phyloP scores from a whole-genome alignment of 1,284 basidiomycete genomes.

The Nidula niveotomentosa region DNA sequence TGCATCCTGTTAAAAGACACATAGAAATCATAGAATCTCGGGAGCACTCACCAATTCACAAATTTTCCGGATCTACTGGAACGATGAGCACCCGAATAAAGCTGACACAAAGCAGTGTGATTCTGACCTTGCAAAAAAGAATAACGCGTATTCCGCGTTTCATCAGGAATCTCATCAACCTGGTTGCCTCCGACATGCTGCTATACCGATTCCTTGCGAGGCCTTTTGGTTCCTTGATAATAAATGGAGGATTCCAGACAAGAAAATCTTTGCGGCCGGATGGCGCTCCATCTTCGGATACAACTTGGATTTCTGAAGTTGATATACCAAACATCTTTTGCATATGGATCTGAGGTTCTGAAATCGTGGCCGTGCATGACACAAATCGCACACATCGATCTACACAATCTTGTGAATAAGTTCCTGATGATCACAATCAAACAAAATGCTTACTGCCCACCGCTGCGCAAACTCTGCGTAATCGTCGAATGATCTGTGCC shows the following conservation, averaged over 20 bases:
- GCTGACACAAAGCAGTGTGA: not conserved
- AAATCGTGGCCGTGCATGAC: conserved; percentile 89
- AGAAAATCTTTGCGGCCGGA: conserved; percentile 79
- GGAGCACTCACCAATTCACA: conserved; percentile 71
- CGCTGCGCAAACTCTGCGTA: conserved; percentile 84
- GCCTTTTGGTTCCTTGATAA: conserved; percentile 20
- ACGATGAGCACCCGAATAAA: not conserved
- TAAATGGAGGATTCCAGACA: conserved; percentile 72
- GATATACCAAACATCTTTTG: conserved; percentile 71
- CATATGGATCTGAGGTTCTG: conserved; percentile 81
- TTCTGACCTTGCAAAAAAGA: conserved; percentile 80
- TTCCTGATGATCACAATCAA: not conserved
- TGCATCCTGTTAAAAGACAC: not conserved
- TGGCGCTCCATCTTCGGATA: conserved; percentile 85
- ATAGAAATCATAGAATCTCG: conserved; percentile 1
- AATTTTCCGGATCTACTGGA: conserved; percentile 65
- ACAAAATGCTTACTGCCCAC: conserved; percentile 72
- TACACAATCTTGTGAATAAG: conserved; percentile 21
- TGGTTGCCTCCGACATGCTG: conserved; percentile 72
- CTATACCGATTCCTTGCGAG: conserved; percentile 25
- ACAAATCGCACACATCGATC: conserved; percentile 69
- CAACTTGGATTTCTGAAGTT: conserved; percentile 59
- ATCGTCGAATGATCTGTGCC: conserved; percentile 30
- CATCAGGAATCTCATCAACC: conserved; percentile 81
- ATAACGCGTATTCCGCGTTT: conserved; percentile 81